phyloP scores from a whole-genome alignment of 306 rosid species.

The Begonia masoniana region DNA sequence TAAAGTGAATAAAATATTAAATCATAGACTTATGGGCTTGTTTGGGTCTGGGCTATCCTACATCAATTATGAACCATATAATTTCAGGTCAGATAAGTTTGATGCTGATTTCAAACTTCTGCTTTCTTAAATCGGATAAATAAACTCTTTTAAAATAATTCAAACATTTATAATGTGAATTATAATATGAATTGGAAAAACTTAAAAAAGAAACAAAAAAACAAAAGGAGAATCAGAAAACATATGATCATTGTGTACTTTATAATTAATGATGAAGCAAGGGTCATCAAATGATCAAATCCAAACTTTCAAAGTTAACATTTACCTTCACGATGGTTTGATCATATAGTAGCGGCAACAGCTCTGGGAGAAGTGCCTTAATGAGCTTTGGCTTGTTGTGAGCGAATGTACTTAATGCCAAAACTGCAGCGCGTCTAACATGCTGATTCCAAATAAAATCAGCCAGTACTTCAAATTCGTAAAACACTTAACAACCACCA shows the following conservation, averaged over 20 bases:
- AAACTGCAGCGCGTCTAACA: slow-evolving; percentile 98
- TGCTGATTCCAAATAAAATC: slow-evolving; percentile 45
- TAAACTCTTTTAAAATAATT: too few relatives aligned
- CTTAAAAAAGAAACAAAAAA: too few relatives aligned
- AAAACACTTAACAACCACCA: background rate
- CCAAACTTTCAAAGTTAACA: slow-evolving; percentile 1
- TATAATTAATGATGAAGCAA: background rate
- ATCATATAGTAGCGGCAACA: slow-evolving; percentile 96
- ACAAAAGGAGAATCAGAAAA: too few relatives aligned
- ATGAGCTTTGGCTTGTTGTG: slow-evolving; percentile 95
- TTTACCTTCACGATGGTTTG: slow-evolving; percentile 89
- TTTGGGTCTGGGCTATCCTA: too few relatives aligned
- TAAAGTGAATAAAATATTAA: too few relatives aligned
- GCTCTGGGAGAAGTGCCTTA: slow-evolving; percentile 90
- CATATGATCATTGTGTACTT: background rate
- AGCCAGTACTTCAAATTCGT: slow-evolving; percentile 3
- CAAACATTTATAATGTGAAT: too few relatives aligned
- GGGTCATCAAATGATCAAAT: background rate
- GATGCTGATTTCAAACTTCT: too few relatives aligned
- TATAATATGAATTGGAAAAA: too few relatives aligned
- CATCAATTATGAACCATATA: too few relatives aligned
- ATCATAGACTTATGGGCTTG: too few relatives aligned
- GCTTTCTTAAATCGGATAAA: too few relatives aligned
- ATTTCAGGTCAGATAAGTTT: too few relatives aligned
- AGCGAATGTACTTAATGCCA: slow-evolving; percentile 95